A percentile compares a stretch with the other conserved stretches of the same genome.
phyloP scores from a whole-genome alignment of 225 moss, liverwort and hornwort species.

The Physcomitrellopsis africana region DNA sequence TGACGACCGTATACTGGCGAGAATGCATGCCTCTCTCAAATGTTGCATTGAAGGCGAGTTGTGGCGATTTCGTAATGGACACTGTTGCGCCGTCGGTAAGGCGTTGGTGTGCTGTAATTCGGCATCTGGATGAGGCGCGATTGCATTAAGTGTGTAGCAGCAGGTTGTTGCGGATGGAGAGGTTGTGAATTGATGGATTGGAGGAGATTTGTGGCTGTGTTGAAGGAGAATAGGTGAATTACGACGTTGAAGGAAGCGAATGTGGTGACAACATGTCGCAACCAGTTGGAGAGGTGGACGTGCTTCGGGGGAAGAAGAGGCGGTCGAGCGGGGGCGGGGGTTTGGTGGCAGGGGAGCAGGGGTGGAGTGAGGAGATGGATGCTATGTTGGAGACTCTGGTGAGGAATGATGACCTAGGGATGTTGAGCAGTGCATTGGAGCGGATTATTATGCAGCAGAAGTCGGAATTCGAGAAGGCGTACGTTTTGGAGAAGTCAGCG shows the following conservation, averaged over 20 bases:
- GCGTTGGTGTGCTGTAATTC: slow-evolving; percentile 18
- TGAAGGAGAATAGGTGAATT: not conserved
- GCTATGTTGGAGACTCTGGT: slow-evolving; percentile 53
- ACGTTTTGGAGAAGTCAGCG: slow-evolving; percentile 47
- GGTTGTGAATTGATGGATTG: slow-evolving; percentile 4
- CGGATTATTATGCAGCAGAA: slow-evolving; percentile 48
- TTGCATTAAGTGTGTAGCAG: not conserved
- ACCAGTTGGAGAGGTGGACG: slow-evolving; percentile 27
- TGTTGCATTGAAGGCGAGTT: not conserved
- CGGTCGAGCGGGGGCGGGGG: slow-evolving; percentile 35
- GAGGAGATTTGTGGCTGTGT: not conserved
- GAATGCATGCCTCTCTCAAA: too few species aligned
- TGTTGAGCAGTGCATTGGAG: slow-evolving; percentile 50
- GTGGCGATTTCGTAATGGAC: not conserved
- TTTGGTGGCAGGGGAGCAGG: slow-evolving; percentile 22
- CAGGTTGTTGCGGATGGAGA: not conserved
- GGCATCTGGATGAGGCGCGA: not conserved
- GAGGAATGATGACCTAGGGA: slow-evolving; percentile 40
- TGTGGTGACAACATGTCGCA: slow-evolving; percentile 31
- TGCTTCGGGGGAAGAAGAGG: slow-evolving; percentile 48
- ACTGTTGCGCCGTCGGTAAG: slow-evolving; percentile 20
- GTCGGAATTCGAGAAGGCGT: slow-evolving; percentile 31
- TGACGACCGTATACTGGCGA: too few species aligned
- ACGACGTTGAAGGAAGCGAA: not conserved
- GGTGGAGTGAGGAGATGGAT: slow-evolving; percentile 51